Evolutionary conservation across 768 basidiomycete species (phyloP), one percentile per base, ranked within the genome.

Genomic region (Collybia sp.): DNA sequence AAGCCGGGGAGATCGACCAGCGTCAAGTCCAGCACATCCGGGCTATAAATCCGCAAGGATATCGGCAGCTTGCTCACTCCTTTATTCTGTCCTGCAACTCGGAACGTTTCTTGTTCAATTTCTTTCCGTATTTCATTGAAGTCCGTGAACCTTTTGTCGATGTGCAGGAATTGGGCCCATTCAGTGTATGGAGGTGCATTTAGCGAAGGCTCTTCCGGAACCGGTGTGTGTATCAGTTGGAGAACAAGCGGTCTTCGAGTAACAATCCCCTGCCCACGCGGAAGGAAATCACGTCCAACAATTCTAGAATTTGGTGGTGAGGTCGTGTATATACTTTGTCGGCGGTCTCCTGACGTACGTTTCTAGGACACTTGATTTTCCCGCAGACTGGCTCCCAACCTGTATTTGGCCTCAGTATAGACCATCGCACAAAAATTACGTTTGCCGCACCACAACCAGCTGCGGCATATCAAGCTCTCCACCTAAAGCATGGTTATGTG

Each of bases 51-150:
- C 62, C 92, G 80, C 40, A 99, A 75, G 48, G 93, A 91, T 58
- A 98, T 98, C 1, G 95, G 94, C 40, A 96, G 66, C 62, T 94
- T 93, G 69, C 92, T 94, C 48, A 99, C 87, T 38, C 96, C 96
- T 68, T 98, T 99, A 67, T 98, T 98, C 72, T 97, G 94, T 0
- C 96, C 96, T 0, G 96, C 96, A 13, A 99, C 94, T 37, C 96
- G 75, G 64, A 85, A 93, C 1, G 96, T 99, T 72, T 99, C 96
- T 61, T 90, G 86, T 66, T 99, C 96, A 48, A 99, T 99, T 71
- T 99, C 96, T 53, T 85, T 88, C 34, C 95, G 78, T 53, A 98
- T 88, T 57, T 98, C 95, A 38, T 78, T 72, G 58, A 94, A 98
- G 60, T 98, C 95, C n/a, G 92, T 93, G 68, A 93, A 97, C 34